Evolutionary conservation across 2,329 filamentous ascomycete genomes (phyloP), one percentile per base, ranked within the genome.

Genomic region (Stagonosporopsis cucurbitacearum): DNA sequence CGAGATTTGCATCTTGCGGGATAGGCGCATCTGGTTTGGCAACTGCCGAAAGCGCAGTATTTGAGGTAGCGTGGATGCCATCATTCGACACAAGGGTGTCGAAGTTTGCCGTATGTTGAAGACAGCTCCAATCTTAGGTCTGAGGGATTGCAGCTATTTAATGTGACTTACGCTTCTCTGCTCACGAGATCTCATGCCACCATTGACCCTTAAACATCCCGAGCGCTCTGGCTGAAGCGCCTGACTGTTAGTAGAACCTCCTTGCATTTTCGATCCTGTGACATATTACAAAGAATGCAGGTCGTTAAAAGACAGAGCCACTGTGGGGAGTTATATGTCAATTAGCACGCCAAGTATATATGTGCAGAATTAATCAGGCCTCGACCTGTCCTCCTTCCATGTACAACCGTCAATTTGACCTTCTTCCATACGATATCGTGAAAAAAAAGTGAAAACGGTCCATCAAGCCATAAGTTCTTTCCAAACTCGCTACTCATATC

Each of bases 381-480:
- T 32, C 32, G 17, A 25, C 30, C 37, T 13, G 32, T 36, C 25
- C 32, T 39, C 13, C 22, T 19, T 40, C 36, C 47, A 56, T 56
- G 33, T 51, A 56, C 53, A 51, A 26, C 15, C 42, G 32, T 56
- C 53, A 43, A 47, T 48, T 40, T 42, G 17, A 12, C 37, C 19
- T 13, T 30, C 50, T 33, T 23, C 17, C 22, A 32, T 19, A 33
- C 19, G 42, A 36, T n/a, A n/a, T 50, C 46, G 35, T 56, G 12
- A 13, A 50, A 42, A 50, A 42, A 51, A 51, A 30, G 32, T 51
- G 36, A 25, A 47, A 56, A 17, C 12, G 37, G 1, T 48, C 48
- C 47, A 35, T 54, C 52, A 54, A 54, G 40, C 52, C 52, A 50
- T 54, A 40, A 50, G 5, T 56, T 32, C 36, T 55, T 35, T 30